Evolutionary conservation across 2,329 filamentous ascomycete genomes (phyloP).

Genomic region (Beauveria bassiana): DNA sequence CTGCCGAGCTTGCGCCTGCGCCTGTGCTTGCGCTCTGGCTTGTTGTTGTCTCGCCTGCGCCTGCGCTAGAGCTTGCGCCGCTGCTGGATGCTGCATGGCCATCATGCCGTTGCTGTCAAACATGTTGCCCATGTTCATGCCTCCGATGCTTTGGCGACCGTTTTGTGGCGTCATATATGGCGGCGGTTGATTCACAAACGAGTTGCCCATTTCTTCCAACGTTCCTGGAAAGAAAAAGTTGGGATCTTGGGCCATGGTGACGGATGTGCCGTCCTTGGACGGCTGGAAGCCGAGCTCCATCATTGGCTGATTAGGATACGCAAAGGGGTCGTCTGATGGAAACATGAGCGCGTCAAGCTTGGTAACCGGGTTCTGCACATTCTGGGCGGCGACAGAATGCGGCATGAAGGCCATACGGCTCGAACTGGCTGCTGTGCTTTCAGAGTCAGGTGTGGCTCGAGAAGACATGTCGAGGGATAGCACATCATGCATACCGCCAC

Average conservation of each 20-base stretch:
- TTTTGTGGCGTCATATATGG: constrained; percentile 58
- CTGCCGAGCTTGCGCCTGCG: constrained; percentile 21
- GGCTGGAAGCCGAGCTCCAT: constrained; percentile 45
- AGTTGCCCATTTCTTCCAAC: constrained; percentile 63
- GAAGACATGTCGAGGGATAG: constrained; percentile 38
- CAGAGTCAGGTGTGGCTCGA: constrained; percentile 35
- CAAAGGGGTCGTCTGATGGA: constrained; percentile 67
- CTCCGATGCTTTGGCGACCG: constrained; percentile 31
- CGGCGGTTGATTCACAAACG: constrained; percentile 62
- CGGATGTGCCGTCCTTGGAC: constrained; percentile 24
- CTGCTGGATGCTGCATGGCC: constrained; percentile 21
- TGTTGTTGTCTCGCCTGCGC: constrained; percentile 19
- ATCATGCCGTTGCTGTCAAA: constrained; percentile 37
- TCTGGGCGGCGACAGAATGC: constrained; percentile 24
- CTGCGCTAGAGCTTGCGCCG: constrained; percentile 23
- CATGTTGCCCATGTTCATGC: constrained; percentile 36
- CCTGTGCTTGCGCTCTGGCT: constrained; percentile 23
- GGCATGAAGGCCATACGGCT: constrained; percentile 26
- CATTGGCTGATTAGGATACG: constrained; percentile 70
- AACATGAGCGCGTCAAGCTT: constrained; percentile 77
- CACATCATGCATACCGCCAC: constrained; percentile 33
- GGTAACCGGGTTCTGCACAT: constrained; percentile 43
- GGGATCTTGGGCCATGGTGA: constrained; percentile 28
- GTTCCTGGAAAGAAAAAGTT: constrained; percentile 45
- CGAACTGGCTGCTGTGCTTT: constrained; percentile 33